These are phyloP conservation scores for Luffa aegyptiaca DNA, from an alignment of 306 rosid species.

Conservation along the genomic window DNA sequence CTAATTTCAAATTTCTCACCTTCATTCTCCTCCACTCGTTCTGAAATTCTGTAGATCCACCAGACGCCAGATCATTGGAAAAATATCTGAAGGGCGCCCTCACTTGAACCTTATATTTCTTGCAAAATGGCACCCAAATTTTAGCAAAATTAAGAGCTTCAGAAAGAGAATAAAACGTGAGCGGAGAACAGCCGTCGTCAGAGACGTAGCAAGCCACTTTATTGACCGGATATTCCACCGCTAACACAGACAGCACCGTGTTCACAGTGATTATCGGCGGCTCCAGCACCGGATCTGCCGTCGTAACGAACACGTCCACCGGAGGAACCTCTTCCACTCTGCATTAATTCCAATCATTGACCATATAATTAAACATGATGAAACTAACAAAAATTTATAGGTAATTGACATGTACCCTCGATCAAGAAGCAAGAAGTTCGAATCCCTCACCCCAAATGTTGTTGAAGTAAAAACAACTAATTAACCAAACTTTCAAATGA, in stretches of 20 bases:
- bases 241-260: slow-evolving; percentile 53
- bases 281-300: slow-evolving; percentile 49
- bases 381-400: too few relatives aligned
- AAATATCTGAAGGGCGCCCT: slow-evolving; percentile 65
- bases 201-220: slow-evolving; percentile 69
- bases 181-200: slow-evolving; percentile 58
- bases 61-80: neutral
- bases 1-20: neutral
- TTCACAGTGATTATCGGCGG: slow-evolving; percentile 54
- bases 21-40: slow-evolving; percentile 23
- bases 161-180: slow-evolving; percentile 32
- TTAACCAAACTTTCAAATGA: too few relatives aligned
- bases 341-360: neutral
- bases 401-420: too few relatives aligned
- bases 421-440: too few relatives aligned
- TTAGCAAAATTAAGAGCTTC: slow-evolving; percentile 51
- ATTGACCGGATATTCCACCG: slow-evolving; percentile 54
- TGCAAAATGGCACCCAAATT: slow-evolving; percentile 61
- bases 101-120: slow-evolving; percentile 32
- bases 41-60: slow-evolving; percentile 7
- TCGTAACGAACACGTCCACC: slow-evolving; percentile 62
- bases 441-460: too few relatives aligned
- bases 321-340: slow-evolving; percentile 43
- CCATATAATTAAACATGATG: neutral
- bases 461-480: too few relatives aligned